Conservation (phyloP, 768 basidiomycete species). For the Dentipellis fragilis region DNA sequence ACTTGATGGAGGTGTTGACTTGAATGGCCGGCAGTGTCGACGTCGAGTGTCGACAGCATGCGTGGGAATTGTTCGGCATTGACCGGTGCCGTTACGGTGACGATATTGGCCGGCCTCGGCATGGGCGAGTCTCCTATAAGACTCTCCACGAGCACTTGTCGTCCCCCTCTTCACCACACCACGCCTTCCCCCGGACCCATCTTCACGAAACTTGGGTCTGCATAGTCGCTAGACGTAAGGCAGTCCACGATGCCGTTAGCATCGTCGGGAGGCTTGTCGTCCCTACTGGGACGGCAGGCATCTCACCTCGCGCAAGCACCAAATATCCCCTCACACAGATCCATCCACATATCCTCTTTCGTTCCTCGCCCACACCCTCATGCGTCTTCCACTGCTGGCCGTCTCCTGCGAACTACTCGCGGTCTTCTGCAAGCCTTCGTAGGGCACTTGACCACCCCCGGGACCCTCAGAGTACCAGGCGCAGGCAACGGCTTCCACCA, state of each 20-base stretch:
- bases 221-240: neutral
- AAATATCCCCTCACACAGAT: constrained; percentile 13
- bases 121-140: neutral
- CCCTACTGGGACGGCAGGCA: constrained; percentile 13
- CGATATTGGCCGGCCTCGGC: neutral
- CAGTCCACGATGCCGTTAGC: constrained; percentile 20
- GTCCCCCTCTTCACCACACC: too few relatives aligned
- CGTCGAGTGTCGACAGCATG: too few relatives aligned
- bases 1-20: too few relatives aligned
- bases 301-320: constrained; percentile 17
- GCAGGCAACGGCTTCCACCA: constrained; percentile 20
- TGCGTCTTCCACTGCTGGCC: constrained; percentile 28
- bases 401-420: constrained; percentile 42
- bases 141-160: neutral
- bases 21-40: too few relatives aligned
- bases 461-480: constrained; percentile 25
- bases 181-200: neutral
- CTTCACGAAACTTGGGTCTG: neutral
- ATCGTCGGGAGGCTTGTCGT: constrained; percentile 20
- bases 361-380: constrained; percentile 23
- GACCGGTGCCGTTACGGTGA: too few relatives aligned
- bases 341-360: constrained; percentile 37
- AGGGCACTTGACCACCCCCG: constrained; percentile 48
- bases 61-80: too few relatives aligned
- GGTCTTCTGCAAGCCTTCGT: constrained; percentile 47